These are phyloP conservation scores for Ambispora gerdemannii DNA, from an alignment of 192 early-diverging fungal species.

Conservation along the genomic window DNA sequence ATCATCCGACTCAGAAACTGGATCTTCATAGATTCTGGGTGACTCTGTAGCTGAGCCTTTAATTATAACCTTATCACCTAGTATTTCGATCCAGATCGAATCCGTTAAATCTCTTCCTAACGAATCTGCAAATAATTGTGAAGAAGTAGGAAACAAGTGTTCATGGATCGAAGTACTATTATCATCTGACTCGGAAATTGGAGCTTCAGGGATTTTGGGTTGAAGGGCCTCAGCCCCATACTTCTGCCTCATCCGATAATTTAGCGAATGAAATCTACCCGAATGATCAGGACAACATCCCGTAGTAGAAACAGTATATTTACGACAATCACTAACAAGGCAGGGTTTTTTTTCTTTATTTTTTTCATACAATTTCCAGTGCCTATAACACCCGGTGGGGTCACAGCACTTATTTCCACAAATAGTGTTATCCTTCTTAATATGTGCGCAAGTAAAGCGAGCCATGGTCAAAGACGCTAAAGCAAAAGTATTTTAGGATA, in stretches of 20 bases:
- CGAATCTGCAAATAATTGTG: slow-evolving; percentile 1
- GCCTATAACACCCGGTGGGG: neutral
- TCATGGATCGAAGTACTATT: too few species aligned
- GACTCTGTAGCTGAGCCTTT: too few species aligned
- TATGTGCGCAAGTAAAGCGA: neutral
- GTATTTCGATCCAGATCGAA: too few species aligned
- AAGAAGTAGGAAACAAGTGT: neutral
- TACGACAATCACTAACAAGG: neutral
- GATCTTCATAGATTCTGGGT: too few species aligned
- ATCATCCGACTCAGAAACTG: too few species aligned
- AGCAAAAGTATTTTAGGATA: neutral
- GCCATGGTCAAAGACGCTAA: neutral
- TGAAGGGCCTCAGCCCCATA: slow-evolving; percentile 15
- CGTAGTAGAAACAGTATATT: neutral
- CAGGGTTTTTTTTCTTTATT: neutral
- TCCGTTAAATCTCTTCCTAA: too few species aligned
- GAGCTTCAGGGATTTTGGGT: neutral
- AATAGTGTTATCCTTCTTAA: neutral
- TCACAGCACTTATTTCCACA: neutral
- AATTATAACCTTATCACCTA: too few species aligned
- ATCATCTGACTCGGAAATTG: slow-evolving; percentile 1
- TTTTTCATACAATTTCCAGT: too few species aligned
- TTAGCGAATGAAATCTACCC: neutral
- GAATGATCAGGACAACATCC: neutral
- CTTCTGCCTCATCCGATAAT: slow-evolving; percentile 9